Evolutionary conservation across 208 protist genomes (phyloP).

Genomic region (Trypanosoma vivax): DNA sequence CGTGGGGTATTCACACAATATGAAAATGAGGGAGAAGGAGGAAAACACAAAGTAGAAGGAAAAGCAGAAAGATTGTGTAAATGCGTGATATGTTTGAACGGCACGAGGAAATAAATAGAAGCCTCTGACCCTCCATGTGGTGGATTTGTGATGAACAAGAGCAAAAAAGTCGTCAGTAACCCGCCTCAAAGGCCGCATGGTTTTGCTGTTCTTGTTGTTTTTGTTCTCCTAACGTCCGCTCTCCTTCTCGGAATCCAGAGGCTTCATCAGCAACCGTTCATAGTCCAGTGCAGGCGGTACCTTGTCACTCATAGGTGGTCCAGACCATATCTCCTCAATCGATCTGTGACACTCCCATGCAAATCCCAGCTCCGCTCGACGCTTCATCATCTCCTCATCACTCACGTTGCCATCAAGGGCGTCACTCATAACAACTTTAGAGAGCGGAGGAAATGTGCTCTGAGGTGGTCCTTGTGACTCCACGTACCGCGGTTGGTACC

Average conservation of each 20-base stretch:
- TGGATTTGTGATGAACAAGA: too few relatives aligned
- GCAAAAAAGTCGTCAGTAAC: too few relatives aligned
- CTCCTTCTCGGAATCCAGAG: neutral
- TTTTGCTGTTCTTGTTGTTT: neutral
- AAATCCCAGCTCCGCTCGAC: constrained; percentile 10
- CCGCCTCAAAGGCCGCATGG: neutral
- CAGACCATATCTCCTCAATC: constrained; percentile 51
- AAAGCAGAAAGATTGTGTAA: too few relatives aligned
- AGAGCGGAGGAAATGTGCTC: constrained; percentile 15
- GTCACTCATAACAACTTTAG: constrained; percentile 19
- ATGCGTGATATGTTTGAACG: too few relatives aligned
- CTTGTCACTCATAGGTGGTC: constrained; percentile 41
- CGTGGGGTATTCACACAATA: too few relatives aligned
- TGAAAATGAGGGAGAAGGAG: too few relatives aligned
- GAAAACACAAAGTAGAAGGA: too few relatives aligned
- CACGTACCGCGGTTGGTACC: constrained; percentile 52
- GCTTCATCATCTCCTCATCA: constrained; percentile 11
- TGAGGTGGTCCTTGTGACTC: constrained; percentile 2
- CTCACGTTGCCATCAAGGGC: constrained; percentile 15
- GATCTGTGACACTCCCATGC: constrained; percentile 35
- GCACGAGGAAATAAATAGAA: too few relatives aligned
- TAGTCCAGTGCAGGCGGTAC: constrained; percentile 68
- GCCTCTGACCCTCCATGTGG: too few relatives aligned
- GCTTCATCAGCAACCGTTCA: constrained; percentile 47
- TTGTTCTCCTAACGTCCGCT: neutral